These are phyloP conservation scores for Odontarrhena argentea DNA, from an alignment of 345 rosid species.

Conservation along the genomic window DNA sequence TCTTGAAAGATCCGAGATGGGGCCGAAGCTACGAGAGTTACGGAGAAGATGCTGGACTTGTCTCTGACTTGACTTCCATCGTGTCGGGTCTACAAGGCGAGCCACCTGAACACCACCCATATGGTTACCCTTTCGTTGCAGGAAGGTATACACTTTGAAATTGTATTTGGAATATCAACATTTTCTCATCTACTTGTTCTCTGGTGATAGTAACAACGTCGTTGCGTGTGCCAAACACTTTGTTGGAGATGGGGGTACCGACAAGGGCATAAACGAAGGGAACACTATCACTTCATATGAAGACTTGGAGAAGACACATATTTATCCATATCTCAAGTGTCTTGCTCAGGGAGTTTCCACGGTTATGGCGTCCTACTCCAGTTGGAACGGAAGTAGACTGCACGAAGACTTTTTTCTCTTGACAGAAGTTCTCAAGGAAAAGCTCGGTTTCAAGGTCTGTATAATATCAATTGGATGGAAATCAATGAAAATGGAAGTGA, in stretches of 20 bases:
- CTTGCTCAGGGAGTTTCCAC: slow-evolving; percentile 80
- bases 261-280: slow-evolving; percentile 78
- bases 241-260: slow-evolving; percentile 97
- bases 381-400: slow-evolving; percentile 78
- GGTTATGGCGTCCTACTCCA: slow-evolving; percentile 87
- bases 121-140: slow-evolving; percentile 80
- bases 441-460: slow-evolving; percentile 78
- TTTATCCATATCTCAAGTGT: slow-evolving; percentile 79
- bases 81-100: slow-evolving; percentile 79
- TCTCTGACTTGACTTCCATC: slow-evolving; percentile 67
- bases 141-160: slow-evolving; percentile 58
- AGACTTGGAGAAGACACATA: slow-evolving; percentile 73
- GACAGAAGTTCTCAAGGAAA: slow-evolving; percentile 72
- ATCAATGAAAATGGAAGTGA: not conserved
- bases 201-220: slow-evolving; percentile 55
- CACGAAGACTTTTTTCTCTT: slow-evolving; percentile 65
- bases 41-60: slow-evolving; percentile 69
- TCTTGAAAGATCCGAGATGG: slow-evolving; percentile 82
- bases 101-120: slow-evolving; percentile 64
- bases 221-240: slow-evolving; percentile 95
- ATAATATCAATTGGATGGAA: not conserved
- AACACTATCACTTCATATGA: slow-evolving; percentile 63
- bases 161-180: not conserved
- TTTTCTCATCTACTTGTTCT: not conserved
- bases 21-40: slow-evolving; percentile 86